phyloP scores from a whole-genome alignment of 1,139 yeast species.

The Debaryomyces udenii region DNA sequence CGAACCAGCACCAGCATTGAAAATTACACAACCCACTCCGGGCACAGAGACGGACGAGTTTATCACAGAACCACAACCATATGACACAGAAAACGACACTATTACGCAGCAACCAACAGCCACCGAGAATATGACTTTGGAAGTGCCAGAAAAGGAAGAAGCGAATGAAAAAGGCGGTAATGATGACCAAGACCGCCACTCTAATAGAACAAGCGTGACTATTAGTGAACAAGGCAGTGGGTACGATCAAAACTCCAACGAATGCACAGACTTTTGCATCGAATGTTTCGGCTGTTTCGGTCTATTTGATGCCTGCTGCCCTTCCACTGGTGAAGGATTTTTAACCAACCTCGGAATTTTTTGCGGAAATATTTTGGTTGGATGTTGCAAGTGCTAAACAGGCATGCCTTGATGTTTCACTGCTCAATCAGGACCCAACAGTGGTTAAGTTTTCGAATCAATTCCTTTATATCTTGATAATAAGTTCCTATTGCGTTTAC shows the following conservation, averaged over 20 bases:
- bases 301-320: conserved; percentile 45
- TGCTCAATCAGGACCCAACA: too few species aligned
- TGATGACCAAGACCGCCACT: not conserved
- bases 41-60: not conserved
- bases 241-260: conserved; percentile 38
- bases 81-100: conserved; percentile 2
- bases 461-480: too few species aligned
- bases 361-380: conserved; percentile 40
- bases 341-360: conserved; percentile 39
- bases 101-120: conserved; percentile 11
- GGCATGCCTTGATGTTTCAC: too few species aligned
- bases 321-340: conserved; percentile 46
- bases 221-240: conserved; percentile 37
- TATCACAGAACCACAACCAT: not conserved
- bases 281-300: conserved; percentile 47
- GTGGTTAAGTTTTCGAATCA: too few species aligned
- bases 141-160: not conserved
- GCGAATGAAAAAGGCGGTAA: not conserved
- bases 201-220: conserved; percentile 13
- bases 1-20: not conserved
- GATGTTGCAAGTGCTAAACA: conserved; percentile 37
- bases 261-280: conserved; percentile 48
- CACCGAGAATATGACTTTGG: conserved; percentile 8
- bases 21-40: not conserved
- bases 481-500: too few species aligned